phyloP scores from a whole-genome alignment of 176 grass and related monocot species.

The Raddia distichophylla region DNA sequence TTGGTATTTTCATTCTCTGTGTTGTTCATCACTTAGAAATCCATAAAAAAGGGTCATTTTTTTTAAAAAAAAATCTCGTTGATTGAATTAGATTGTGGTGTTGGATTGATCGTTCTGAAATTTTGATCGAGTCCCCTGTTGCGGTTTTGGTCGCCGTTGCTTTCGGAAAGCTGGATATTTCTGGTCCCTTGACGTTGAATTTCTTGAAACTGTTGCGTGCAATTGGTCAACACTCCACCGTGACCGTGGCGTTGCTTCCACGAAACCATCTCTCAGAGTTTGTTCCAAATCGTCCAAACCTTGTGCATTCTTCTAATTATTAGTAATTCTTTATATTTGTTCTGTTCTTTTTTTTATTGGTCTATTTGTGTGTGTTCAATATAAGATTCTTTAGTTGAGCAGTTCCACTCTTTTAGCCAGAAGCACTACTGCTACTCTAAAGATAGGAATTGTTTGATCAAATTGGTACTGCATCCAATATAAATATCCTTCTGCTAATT shows the following conservation, averaged over 20 bases:
- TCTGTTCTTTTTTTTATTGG: neutral
- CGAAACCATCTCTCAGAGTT: neutral
- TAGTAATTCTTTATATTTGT: neutral
- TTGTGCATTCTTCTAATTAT: neutral
- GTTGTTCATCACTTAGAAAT: too few relatives aligned
- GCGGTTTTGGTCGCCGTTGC: neutral
- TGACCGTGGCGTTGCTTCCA: constrained; percentile 17
- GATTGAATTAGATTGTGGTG: neutral
- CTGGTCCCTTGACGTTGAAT: neutral
- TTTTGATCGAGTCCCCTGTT: neutral
- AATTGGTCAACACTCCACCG: neutral
- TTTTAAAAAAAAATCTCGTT: too few relatives aligned
- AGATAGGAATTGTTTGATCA: neutral
- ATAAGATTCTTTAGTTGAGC: neutral
- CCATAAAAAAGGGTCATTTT: too few relatives aligned
- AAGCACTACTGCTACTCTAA: neutral
- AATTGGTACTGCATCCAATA: neutral
- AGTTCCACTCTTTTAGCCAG: neutral
- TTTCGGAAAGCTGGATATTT: constrained; percentile 28
- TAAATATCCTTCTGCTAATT: neutral
- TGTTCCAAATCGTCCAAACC: neutral
- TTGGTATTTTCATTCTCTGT: too few relatives aligned
- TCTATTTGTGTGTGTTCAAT: neutral
- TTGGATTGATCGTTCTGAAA: neutral
- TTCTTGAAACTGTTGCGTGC: constrained; percentile 20